phyloP scores from a whole-genome alignment of 345 rosid genomes.

The Balakata baccata region DNA sequence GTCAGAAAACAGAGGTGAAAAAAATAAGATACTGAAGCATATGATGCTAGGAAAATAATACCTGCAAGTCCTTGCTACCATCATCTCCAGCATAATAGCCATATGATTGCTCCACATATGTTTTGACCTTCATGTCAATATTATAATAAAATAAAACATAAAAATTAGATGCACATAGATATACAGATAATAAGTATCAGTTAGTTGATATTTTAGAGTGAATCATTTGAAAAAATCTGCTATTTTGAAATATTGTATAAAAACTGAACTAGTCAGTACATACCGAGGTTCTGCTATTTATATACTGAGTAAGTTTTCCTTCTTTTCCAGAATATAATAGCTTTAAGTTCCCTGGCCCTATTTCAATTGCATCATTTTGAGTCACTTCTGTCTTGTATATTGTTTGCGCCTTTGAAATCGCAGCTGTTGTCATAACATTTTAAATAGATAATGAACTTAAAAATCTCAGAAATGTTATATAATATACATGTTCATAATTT shows the following conservation, averaged over 20 bases:
- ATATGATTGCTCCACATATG: constrained; percentile 56
- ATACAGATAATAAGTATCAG: constrained; percentile 18
- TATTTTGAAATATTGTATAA: not conserved
- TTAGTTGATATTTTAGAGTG: not conserved
- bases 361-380: constrained; percentile 43
- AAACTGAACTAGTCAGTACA: not conserved
- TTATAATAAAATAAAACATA: not conserved
- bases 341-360: constrained; percentile 81
- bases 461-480: constrained; percentile 19
- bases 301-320: constrained; percentile 52
- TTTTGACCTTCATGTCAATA: constrained; percentile 18
- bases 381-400: constrained; percentile 33
- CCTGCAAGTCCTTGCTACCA: constrained; percentile 86
- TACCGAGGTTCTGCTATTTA: constrained; percentile 60
- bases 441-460: not conserved
- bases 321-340: constrained; percentile 52
- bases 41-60: constrained; percentile 13
- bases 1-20: not conserved
- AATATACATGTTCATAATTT: not conserved
- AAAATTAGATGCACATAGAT: not conserved
- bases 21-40: not conserved
- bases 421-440: constrained; percentile 8
- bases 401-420: constrained; percentile 14
- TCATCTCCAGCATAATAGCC: constrained; percentile 75
- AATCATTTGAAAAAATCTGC: not conserved